Evolutionary conservation across 169 alveolate species (phyloP).

Genomic region (Babesia gibsoni): DNA sequence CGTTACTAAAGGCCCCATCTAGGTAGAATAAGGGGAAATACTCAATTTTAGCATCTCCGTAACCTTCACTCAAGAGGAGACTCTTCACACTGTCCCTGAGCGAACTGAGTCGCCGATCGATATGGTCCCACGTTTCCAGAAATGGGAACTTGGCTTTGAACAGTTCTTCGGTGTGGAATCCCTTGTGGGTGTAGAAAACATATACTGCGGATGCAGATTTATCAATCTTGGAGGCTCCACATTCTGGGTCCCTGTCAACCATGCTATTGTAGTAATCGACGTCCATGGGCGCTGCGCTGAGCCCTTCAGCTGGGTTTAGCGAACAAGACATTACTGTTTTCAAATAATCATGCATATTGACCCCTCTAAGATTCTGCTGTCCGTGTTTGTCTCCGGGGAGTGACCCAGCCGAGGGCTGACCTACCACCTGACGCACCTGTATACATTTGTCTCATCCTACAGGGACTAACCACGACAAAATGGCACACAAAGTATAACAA

Average conservation of each 20-base stretch:
- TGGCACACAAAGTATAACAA: too few species aligned
- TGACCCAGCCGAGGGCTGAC: too few species aligned
- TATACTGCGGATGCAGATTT: not conserved
- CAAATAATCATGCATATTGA: too few species aligned
- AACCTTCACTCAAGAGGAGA: not conserved
- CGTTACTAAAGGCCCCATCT: not conserved
- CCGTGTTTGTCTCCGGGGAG: too few species aligned
- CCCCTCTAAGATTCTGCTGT: too few species aligned
- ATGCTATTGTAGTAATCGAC: not conserved
- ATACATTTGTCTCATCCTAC: too few species aligned
- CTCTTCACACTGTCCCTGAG: not conserved
- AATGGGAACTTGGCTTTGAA: not conserved
- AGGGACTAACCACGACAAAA: too few species aligned
- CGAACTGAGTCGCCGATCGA: not conserved
- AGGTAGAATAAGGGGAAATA: not conserved
- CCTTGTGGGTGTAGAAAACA: not conserved
- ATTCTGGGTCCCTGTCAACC: not conserved
- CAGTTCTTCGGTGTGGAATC: not conserved
- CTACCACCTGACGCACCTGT: too few species aligned
- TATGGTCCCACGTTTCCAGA: not conserved
- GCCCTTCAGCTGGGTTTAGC: not conserved
- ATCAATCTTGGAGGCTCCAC: not conserved
- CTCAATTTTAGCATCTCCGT: not conserved
- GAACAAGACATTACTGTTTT: too few species aligned
- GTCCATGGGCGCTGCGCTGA: not conserved